A percentile compares a stretch with the other conserved stretches of the same genome.
phyloP scores from a whole-genome alignment of 2,329 filamentous ascomycete species.

The Rhynchosporium graminicola region DNA sequence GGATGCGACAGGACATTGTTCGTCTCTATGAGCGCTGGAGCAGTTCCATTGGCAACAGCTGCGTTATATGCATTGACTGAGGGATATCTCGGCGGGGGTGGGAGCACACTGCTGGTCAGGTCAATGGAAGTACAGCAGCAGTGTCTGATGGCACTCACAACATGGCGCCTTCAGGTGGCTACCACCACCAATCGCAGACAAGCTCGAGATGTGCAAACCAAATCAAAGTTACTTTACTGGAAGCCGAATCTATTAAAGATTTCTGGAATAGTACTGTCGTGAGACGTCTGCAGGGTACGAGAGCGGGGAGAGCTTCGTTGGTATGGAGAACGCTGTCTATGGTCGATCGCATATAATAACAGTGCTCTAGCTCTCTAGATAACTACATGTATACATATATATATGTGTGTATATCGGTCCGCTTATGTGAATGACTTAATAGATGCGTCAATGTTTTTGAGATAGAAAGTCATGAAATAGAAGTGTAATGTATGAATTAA shows the following conservation, averaged over 20 bases:
- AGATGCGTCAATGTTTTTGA: not conserved
- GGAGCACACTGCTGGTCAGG: constrained; percentile 60
- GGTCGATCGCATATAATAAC: constrained; percentile 3
- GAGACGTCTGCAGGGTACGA: constrained; percentile 28
- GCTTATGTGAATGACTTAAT: not conserved
- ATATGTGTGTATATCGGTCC: too few species aligned
- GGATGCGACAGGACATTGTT: constrained; percentile 86
- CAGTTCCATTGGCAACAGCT: constrained; percentile 65
- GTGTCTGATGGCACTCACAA: constrained; percentile 34
- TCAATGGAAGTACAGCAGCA: constrained; percentile 26
- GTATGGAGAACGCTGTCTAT: constrained; percentile 17
- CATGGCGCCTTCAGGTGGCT: constrained; percentile 28
- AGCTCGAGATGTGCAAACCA: constrained; percentile 47
- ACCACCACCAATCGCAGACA: constrained; percentile 28
- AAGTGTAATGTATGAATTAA: not conserved
- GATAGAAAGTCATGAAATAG: not conserved
- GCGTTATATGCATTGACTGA: constrained; percentile 72
- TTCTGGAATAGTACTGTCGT: constrained; percentile 7
- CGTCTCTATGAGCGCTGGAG: constrained; percentile 82
- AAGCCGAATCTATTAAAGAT: constrained; percentile 13
- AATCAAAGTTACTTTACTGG: not conserved
- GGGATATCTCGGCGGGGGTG: constrained; percentile 83
- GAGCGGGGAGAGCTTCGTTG: constrained; percentile 28
- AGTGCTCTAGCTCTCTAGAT: not conserved
- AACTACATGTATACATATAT: too few species aligned